Base-by-base conservation (phyloP, 176 grass and related monocot species). In the Oropetium thomaeum region DNA sequence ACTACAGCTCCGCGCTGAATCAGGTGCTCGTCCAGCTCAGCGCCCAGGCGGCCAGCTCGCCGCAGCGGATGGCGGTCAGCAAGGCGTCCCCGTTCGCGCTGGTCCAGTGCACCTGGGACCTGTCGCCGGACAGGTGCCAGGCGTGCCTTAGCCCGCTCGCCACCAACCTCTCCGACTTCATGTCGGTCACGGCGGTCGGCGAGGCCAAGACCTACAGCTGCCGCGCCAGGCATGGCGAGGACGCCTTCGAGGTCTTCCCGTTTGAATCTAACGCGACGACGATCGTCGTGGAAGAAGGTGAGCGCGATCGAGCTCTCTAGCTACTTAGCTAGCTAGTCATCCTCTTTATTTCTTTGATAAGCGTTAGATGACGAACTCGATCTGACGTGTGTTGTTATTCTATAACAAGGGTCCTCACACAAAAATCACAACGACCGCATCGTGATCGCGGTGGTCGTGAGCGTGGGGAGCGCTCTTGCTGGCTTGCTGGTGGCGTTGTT, bases 91-190 rank as follows among this genome's bases (percentile, higher is more conserved):
- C 73, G 30, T 35, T 35, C 30, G 41, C 43, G 27, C 7, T 63
- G 19, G 73, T 34, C 3, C 73, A 77, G 60, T 77, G 74, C 32
- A 65, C 74, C 2, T 53, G 74, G 74, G 74, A 76, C n/a, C 30
- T 76, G 29, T 20, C 74, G 3, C 4, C 43, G 8, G 67, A 49
- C 19, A 9, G 1, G 29, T 71, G 68, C 45, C 4, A 35, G 45
- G 30, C 1, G 5, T 71, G 44, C 45, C 30, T 71, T 4, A 44
- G 11, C 29, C 17, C 6, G 8, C 67, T 70, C 0, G 19, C 43
- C 0, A 1, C 1, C 74, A 77, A 63, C 41, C 6, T 15, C 4
- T 61, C 72, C 4, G 27, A 4, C 38, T 7, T 45, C 8, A 32
- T 20, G 8, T 6, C 4, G 8, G 5, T 45, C 5, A 45, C 1